Evolutionary conservation across 1,284 basidiomycete species (phyloP).

Genomic region (Pascua guehoae): DNA sequence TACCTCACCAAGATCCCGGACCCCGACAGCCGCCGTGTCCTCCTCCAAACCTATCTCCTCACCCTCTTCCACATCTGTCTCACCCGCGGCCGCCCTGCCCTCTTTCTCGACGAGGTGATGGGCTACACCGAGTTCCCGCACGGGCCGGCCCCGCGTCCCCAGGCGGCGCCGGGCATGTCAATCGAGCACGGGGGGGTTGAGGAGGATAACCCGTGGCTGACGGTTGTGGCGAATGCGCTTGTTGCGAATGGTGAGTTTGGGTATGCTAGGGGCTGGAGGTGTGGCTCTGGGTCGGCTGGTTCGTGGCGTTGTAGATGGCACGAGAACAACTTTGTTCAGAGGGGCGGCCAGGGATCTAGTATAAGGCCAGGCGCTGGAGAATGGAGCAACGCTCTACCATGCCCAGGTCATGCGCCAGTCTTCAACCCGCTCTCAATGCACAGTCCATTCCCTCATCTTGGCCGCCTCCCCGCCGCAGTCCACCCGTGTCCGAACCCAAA

Average conservation of each 20-base stretch:
- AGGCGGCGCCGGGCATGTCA: constrained; percentile 7
- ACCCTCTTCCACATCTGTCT: constrained; percentile 53
- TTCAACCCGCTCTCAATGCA: too few relatives aligned
- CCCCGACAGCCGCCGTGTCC: constrained; percentile 45
- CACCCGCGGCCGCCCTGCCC: constrained; percentile 59
- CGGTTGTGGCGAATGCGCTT: constrained; percentile 56
- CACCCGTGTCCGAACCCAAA: too few relatives aligned
- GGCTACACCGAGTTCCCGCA: constrained; percentile 54
- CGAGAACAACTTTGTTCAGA: too few relatives aligned
- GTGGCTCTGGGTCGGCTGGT: too few relatives aligned
- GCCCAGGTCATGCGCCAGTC: too few relatives aligned
- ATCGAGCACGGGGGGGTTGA: constrained; percentile 24
- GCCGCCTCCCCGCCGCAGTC: too few relatives aligned
- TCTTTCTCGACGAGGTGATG: constrained; percentile 57
- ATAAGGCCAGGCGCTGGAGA: too few relatives aligned
- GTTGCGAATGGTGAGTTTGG: constrained; percentile 51
- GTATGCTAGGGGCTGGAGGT: too few relatives aligned
- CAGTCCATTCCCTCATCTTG: too few relatives aligned
- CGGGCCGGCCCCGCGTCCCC: constrained; percentile 36
- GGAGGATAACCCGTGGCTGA: constrained; percentile 60
- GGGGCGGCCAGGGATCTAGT: too few relatives aligned
- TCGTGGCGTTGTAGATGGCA: too few relatives aligned
- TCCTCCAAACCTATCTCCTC: constrained; percentile 56
- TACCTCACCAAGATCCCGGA: constrained; percentile 46
- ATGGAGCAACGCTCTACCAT: too few relatives aligned